Evolutionary conservation across 768 basidiomycete species (phyloP), one percentile per base, ranked within the genome.

Genomic region (Butyriboletus loyo): DNA sequence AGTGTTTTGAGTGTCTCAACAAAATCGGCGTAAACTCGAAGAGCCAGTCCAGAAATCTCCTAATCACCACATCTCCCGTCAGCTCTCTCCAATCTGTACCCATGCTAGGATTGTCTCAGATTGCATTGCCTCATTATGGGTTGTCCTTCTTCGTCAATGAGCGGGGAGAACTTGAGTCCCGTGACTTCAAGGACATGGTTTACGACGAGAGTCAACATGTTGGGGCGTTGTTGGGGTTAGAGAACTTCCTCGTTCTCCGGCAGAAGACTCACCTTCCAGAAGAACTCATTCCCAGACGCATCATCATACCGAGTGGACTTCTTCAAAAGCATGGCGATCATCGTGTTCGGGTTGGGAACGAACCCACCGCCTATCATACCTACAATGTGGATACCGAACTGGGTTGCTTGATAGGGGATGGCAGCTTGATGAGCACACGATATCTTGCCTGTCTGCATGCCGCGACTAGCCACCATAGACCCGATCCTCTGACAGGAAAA

Each of bases 381-480:
- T 31, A 39, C 7, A 28, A 7, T 5, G 37, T 14, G 42, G 46
- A 44, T 50, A 48, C 49, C 15, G 34, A 31, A 1, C 5, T 46
- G 39, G 50, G 35, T 47, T 58, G 61, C 30, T 52, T 73, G 13
- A 36, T 19, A 2, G 64, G 66, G 6, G 56, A 62, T 37, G 50
- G 39, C 5, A 64, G n/a, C n/a, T n/a, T 69, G 31, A 46, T 30
- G 1, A 62, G 59, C 49, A 54, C 49, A 25, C 63, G 74, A 14
- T 74, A 66, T 55, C 68, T 63, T 42, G 65, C 69, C 3, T 72
- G 74, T 40, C 63, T 81, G 7, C 79, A 81, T 49, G 72, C 72
- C 7, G 43, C 73, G 17, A 78, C 72, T 0, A 72, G 72, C 30
- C 66, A 67, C 38, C 65, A 64, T 25, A 59, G 73, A 3, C 66